Percentiles rank a stretch among this genome's conserved stretches.
Conservation (phyloP, 108 stramenopile species). For the Stephanodiscus triporus region DNA sequence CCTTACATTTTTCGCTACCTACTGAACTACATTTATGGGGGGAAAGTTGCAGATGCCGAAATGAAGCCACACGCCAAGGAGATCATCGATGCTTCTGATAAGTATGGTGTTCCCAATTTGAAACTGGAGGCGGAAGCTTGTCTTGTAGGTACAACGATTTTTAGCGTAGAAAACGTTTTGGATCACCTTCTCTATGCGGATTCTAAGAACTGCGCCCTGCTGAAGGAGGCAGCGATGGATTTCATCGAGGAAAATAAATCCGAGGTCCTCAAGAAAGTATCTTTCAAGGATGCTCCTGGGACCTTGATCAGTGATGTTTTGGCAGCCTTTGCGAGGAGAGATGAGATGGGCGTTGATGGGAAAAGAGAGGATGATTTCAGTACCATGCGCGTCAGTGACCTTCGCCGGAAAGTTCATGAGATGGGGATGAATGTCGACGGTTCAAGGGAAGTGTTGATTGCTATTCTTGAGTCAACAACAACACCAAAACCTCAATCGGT, state of each 20-base stretch:
- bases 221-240: conserved; percentile 10
- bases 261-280: neutral
- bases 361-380: neutral
- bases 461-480: neutral
- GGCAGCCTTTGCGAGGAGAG: neutral
- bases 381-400: conserved; percentile 1
- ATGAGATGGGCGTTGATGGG: neutral
- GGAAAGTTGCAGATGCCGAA: neutral
- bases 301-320: neutral
- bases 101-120: neutral
- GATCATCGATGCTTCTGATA: conserved; percentile 9
- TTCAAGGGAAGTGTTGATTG: neutral
- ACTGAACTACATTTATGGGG: conserved; percentile 5
- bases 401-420: conserved; percentile 1
- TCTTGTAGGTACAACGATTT: neutral
- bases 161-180: neutral
- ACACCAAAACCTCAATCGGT: too few species aligned
- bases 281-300: neutral
- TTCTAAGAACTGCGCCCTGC: conserved; percentile 6
- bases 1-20: neutral
- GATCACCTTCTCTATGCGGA: conserved; percentile 5
- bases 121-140: conserved; percentile 6
- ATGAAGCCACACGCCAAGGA: neutral
- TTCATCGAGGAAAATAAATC: neutral
- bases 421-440: neutral